Evolutionary conservation across 805 yeast species (phyloP).

Genomic region (Yamadazyma laniorum): DNA sequence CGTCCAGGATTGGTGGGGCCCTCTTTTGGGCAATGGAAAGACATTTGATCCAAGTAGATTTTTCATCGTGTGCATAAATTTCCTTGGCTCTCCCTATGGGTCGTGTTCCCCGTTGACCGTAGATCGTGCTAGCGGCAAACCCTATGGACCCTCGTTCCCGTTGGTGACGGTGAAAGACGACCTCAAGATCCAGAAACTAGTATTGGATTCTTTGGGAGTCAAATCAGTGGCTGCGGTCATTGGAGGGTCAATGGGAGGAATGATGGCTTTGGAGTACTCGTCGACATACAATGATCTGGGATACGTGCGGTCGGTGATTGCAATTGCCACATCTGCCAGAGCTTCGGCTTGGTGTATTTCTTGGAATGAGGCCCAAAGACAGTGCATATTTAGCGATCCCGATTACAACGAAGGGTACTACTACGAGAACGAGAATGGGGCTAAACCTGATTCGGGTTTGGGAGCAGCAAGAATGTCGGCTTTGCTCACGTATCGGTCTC

Average conservation of each 20-base stretch:
- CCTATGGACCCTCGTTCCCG: constrained; percentile 95
- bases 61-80: constrained; percentile 83
- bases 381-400: constrained; percentile 93
- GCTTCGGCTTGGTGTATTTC: constrained; percentile 98
- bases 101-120: constrained; percentile 85
- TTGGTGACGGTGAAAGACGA: constrained; percentile 93
- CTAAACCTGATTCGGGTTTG: constrained; percentile 78
- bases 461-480: constrained; percentile 99
- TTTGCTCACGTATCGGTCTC: constrained; percentile 82
- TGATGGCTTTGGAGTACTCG: constrained; percentile 89
- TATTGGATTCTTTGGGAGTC: constrained; percentile 80
- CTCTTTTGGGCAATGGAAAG: constrained; percentile 75
- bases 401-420: constrained; percentile 85
- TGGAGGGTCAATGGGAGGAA: constrained; percentile 99
- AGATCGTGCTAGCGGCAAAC: constrained; percentile 71
- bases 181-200: constrained; percentile 69
- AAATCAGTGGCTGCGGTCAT: constrained; percentile 76
- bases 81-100: constrained; percentile 97
- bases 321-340: constrained; percentile 90
- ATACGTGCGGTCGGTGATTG: constrained; percentile 70
- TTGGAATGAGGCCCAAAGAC: constrained; percentile 98
- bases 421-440: constrained; percentile 58
- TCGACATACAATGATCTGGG: constrained; percentile 55
- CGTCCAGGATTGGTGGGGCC: constrained; percentile 99
- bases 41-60: constrained; percentile 91